A percentile compares a stretch with the other conserved stretches of the same genome.
phyloP scores from a whole-genome alignment of 2,329 filamentous ascomycete species.

The Hypoxylon sp. region DNA sequence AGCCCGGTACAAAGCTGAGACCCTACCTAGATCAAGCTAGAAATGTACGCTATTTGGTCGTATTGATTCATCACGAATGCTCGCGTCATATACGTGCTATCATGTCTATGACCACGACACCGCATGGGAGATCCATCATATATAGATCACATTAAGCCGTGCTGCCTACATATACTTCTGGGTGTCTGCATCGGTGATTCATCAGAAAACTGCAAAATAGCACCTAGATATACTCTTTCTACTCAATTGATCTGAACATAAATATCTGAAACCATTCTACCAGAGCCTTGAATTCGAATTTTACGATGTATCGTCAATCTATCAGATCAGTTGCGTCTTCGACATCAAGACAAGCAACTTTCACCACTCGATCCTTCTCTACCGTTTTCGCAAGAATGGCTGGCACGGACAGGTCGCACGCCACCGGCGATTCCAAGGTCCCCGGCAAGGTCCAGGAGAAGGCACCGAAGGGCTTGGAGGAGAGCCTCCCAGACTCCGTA shows the following conservation, averaged over 20 bases:
- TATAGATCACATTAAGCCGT: neutral
- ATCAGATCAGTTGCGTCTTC: constrained; percentile 13
- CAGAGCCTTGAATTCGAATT: neutral
- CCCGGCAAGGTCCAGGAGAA: constrained; percentile 34
- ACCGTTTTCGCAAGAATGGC: constrained; percentile 21
- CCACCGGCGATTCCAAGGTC: constrained; percentile 34
- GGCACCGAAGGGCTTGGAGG: constrained; percentile 30
- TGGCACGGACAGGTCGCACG: constrained; percentile 29
- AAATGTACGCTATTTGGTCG: neutral
- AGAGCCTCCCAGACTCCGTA: constrained; percentile 33
- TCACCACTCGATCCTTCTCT: constrained; percentile 9
- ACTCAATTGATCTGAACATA: constrained; percentile 7
- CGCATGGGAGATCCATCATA: constrained; percentile 17
- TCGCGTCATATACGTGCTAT: constrained; percentile 7
- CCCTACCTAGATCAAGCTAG: too few species aligned
- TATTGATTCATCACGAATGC: neutral
- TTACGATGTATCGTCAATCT: constrained; percentile 22
- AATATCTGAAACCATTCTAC: constrained; percentile 10
- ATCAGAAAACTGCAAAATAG: constrained; percentile 9
- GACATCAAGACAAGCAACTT: constrained; percentile 2
- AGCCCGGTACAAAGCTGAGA: too few species aligned
- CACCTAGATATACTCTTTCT: neutral
- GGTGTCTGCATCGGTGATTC: constrained; percentile 21
- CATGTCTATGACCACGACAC: constrained; percentile 5
- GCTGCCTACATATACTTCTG: constrained; percentile 12